Percentiles rank a stretch among this genome's conserved stretches.
Conservation (phyloP, 176 grass and related monocot genomes). For the Phoenix dactylifera region DNA sequence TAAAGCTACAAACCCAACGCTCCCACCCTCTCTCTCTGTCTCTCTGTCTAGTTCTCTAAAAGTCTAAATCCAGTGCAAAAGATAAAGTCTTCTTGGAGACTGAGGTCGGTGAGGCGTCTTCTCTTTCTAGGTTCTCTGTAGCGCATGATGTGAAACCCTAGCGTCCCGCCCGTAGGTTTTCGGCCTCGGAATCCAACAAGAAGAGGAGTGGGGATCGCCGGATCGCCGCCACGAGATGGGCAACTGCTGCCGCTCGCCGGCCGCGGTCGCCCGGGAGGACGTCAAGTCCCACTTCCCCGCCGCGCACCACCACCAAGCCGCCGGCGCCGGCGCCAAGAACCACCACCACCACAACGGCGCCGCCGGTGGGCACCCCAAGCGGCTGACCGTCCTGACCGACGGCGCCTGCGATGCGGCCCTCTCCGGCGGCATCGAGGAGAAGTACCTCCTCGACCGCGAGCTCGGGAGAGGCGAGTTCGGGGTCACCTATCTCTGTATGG, state of each 20-base stretch:
- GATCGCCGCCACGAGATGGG: slow-evolving; percentile 36
- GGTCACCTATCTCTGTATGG: slow-evolving; percentile 94
- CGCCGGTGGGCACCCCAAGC: slow-evolving; percentile 30
- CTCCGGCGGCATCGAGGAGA: slow-evolving; percentile 54
- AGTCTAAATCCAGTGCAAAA: too few relatives aligned
- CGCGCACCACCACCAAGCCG: slow-evolving; percentile 20
- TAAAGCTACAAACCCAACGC: too few relatives aligned
- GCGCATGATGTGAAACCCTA: too few relatives aligned
- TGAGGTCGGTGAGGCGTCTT: too few relatives aligned
- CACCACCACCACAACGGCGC: slow-evolving; percentile 14
- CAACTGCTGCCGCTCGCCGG: slow-evolving; percentile 95
- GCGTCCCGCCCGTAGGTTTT: too few relatives aligned
- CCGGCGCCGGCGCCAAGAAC: slow-evolving; percentile 44
- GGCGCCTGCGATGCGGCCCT: slow-evolving; percentile 27
- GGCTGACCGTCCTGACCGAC: slow-evolving; percentile 59
- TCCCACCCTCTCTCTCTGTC: too few relatives aligned
- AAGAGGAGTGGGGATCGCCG: too few relatives aligned
- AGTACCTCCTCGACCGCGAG: slow-evolving; percentile 79
- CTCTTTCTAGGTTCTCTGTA: too few relatives aligned
- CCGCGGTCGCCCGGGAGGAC: slow-evolving; percentile 86
- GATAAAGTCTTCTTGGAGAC: too few relatives aligned
- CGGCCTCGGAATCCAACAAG: too few relatives aligned
- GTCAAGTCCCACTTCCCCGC: slow-evolving; percentile 67
- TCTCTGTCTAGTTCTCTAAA: too few relatives aligned
- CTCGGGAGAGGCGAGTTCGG: slow-evolving; percentile 97